Evolutionary conservation across 1,139 yeast genomes (phyloP), one percentile per base, ranked within the genome.

Genomic region (Neolecta irregularis): DNA sequence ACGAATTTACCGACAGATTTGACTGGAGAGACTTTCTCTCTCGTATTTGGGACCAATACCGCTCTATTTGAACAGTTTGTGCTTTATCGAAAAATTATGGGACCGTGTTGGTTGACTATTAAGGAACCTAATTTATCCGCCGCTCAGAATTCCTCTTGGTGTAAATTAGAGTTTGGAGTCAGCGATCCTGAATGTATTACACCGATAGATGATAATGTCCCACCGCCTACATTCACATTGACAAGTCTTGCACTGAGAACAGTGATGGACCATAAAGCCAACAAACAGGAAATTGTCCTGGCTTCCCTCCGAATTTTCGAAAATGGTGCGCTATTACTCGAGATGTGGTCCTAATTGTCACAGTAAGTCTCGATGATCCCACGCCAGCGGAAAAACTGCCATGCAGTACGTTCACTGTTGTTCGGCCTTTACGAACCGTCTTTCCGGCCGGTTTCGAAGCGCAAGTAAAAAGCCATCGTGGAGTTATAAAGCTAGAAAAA

Each of bases 91-190:
- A 74, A 76, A 45, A 65, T 88, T 29, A 83, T 83, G 94, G 99
- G 99, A 4, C 99, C 99, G 1, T 83, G 98, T 52, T 88, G 98
- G 98, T 61, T 88, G 36, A 76, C 76, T 37, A 62, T 91, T 34
- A 61, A 65, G 29, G 64, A 68, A 33, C 76, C 76, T 31, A 71
- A 75, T 45, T 77, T 79, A 46, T 54, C 57, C 15, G 55, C 72
- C 1, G 59, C 75, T 40, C 67, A 62, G 40, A 76, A 76, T 48
- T 65, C 80, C 1, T 74, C 94, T 0, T 92, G 85, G 62, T 79
- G 93, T 57, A 70, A 70, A 41, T 66, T 79, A 18, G 94, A 83
- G 49, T 72, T 76, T 3, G 59, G 74, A 1, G 67, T 78, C 1
- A 48, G 56, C 2, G 53, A 63, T 6, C 76, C 92, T 2, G 49